Base-by-base conservation (phyloP, 2,329 filamentous ascomycete species). In the Cladosporium oxysporum region DNA sequence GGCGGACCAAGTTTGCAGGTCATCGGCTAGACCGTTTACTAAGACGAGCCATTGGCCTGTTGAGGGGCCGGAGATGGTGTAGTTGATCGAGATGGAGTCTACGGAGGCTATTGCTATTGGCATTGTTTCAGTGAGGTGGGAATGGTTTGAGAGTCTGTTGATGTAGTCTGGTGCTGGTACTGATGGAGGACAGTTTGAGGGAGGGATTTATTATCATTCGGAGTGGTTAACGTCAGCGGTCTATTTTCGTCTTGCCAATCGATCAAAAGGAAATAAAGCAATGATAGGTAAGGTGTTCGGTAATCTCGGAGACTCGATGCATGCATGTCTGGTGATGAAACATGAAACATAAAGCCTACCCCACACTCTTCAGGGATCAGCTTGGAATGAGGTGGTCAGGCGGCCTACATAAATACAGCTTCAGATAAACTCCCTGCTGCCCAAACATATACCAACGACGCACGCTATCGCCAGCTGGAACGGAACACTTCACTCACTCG, bases 11-110 rank as follows among this genome's bases (percentile, higher is more conserved):
- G 71, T 69, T 62, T 58, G 23, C 18, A 69, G 65, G 37, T 71
- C 70, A 53, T 72, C 71, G 21, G 71, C 71, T 21, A 72, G 71
- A 61, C 71, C 71, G 57, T 72, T 72, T 66, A 71, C 64, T 12
- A 72, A 67, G 47, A 72, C 71, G 49, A 72, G 62, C 64, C 35
- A 49, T 35, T 47, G 26, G 41, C 41, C 31, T 35, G 18, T 28
- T 26, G 29, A 28, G 18, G 37, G 21, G 14, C 50, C 58, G 52
- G 49, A 57, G 59, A 61, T 57, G 18, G 31, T 8, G 49, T 71
- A 72, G 61, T 70, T 69, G 61, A 71, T 66, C 26, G 61, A 66
- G 49, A 71, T 68, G 29, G 50, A 44, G 60, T 71, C 71, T 26
- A 66, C 66, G 18, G 66, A 53, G 31, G 65, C 59, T 21, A 55